Conservation (phyloP, 176 grass and related monocot genomes). For the Rhynchospora breviuscula region DNA sequence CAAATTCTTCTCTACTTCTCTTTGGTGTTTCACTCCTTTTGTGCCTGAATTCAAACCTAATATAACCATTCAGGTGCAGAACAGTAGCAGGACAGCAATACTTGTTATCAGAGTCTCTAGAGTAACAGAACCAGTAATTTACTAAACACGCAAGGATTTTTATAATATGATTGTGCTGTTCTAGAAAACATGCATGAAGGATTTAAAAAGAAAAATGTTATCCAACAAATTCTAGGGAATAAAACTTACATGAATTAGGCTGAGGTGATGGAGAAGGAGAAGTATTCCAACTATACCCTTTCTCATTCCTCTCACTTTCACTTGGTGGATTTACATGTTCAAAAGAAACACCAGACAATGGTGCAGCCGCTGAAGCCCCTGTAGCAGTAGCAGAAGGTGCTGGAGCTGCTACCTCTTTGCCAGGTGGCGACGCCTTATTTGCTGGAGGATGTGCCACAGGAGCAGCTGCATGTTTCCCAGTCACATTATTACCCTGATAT, state of each 20-base stretch:
- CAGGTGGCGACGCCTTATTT: background rate
- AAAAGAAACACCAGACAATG: conserved; percentile 22
- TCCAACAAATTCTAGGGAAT: background rate
- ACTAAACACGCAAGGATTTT: background rate
- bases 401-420: background rate
- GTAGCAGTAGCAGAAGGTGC: background rate
- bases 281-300: background rate
- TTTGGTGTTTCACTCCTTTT: background rate
- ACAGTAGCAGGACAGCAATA: background rate
- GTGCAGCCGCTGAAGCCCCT: background rate
- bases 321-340: conserved; percentile 19
- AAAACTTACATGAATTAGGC: conserved; percentile 33
- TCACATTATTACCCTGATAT: conserved; percentile 25
- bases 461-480: conserved; percentile 34
- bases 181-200: background rate
- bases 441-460: conserved; percentile 32
- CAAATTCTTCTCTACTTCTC: background rate
- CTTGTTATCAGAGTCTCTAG: background rate
- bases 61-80: background rate
- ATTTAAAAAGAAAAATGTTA: background rate
- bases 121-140: background rate
- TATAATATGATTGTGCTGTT: background rate
- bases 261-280: conserved; percentile 5
- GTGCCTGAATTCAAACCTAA: background rate
- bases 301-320: conserved; percentile 19